Evolutionary conservation across 371 early-diverging fungal genomes (phyloP).

Genomic region (Capillidium rhysosporum): DNA sequence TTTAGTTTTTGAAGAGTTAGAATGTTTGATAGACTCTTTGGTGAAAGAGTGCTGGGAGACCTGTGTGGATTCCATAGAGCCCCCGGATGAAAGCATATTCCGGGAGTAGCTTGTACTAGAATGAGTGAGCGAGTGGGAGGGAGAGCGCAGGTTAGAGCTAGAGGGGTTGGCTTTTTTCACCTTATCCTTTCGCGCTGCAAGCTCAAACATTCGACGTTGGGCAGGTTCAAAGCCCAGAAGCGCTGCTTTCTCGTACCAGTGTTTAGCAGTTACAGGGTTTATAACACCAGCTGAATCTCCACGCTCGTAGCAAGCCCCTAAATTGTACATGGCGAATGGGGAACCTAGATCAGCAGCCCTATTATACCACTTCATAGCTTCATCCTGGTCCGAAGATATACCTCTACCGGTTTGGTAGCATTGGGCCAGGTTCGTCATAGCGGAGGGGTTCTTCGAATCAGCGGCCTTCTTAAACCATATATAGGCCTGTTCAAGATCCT

Average conservation of each 20-base stretch:
- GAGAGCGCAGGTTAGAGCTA: not conserved
- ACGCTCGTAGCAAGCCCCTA: constrained; percentile 4
- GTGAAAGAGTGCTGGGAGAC: no score
- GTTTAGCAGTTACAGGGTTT: not conserved
- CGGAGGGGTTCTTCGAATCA: constrained; percentile 4
- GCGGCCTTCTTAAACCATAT: constrained; percentile 50
- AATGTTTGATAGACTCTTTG: no score
- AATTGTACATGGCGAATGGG: constrained; percentile 3
- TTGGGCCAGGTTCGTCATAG: constrained; percentile 36
- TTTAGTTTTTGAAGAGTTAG: no score
- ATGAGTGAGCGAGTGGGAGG: not conserved
- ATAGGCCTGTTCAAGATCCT: constrained; percentile 25
- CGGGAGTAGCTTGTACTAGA: no score
- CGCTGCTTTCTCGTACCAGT: not conserved
- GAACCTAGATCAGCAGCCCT: constrained; percentile 5
- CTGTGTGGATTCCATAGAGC: no score
- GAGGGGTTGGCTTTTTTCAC: not conserved
- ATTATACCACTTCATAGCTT: constrained; percentile 38
- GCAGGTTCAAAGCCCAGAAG: not conserved
- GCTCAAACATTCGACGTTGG: not conserved
- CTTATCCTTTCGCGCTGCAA: not conserved
- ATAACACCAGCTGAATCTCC: not conserved
- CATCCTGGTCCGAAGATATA: constrained; percentile 20
- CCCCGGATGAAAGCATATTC: no score
- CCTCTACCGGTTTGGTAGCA: constrained; percentile 51